Evolutionary conservation across 495 filamentous ascomycete species (phyloP).

Genomic region (Talaromyces nanjingensis): DNA sequence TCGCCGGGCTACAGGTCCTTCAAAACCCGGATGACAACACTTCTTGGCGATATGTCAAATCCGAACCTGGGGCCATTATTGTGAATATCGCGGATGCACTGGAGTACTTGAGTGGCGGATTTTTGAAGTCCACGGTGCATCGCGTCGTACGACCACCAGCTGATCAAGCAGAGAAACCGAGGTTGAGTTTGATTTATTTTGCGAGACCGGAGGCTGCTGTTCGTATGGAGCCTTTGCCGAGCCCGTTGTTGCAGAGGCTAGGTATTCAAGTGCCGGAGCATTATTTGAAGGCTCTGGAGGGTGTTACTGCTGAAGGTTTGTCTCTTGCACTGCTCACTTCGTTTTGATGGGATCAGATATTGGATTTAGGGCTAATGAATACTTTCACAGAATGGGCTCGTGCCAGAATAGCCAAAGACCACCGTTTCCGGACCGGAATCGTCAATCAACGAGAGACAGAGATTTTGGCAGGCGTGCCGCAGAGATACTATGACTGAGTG

Average conservation of each 20-base stretch:
- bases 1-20: constrained; percentile 47
- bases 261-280: constrained; percentile 33
- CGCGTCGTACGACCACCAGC: constrained; percentile 40
- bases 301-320: constrained; percentile 6
- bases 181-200: constrained; percentile 45
- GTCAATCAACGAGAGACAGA: constrained; percentile 8
- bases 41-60: constrained; percentile 25
- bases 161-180: constrained; percentile 40
- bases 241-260: constrained; percentile 39
- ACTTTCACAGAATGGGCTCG: constrained; percentile 1
- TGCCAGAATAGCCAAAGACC: constrained; percentile 5
- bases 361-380: background rate
- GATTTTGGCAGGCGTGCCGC: constrained; percentile 3
- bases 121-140: constrained; percentile 40
- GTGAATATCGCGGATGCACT: constrained; percentile 45
- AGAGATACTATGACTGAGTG: constrained; percentile 4
- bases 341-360: background rate
- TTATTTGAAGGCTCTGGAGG: constrained; percentile 6
- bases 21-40: constrained; percentile 8
- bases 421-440: constrained; percentile 1
- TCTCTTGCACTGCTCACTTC: background rate
- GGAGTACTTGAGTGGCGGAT: constrained; percentile 35
- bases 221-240: constrained; percentile 32
- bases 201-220: constrained; percentile 34
- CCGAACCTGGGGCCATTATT: constrained; percentile 30